Conservation (phyloP, 2,329 filamentous ascomycete genomes). For the Penicillium palitans region DNA sequence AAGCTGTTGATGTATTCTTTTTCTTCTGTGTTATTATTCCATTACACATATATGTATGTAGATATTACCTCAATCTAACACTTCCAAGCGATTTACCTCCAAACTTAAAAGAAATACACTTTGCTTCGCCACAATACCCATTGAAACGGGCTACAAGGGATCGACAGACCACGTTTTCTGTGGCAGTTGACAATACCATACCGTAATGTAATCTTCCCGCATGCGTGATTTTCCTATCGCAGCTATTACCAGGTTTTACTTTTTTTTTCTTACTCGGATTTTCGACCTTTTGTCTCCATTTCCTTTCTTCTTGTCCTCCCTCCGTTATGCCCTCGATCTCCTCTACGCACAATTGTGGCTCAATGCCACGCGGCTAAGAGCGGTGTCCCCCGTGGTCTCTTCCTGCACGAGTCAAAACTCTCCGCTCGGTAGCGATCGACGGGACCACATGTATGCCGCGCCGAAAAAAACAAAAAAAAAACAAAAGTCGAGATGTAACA, state of each 20-base stretch:
- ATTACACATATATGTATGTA: no score
- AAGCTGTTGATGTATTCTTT: neutral
- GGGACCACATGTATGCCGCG: conserved; percentile 22
- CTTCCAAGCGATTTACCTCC: neutral
- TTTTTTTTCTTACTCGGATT: neutral
- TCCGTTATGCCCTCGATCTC: conserved; percentile 6
- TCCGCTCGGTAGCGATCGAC: conserved; percentile 21
- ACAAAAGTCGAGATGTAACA: neutral
- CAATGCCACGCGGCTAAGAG: conserved; percentile 24
- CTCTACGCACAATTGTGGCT: conserved; percentile 8
- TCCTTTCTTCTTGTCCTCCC: neutral
- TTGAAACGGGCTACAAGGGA: neutral
- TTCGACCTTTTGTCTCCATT: neutral
- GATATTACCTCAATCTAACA: neutral
- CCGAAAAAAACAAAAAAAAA: neutral
- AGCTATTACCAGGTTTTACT: neutral
- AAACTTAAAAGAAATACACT: neutral
- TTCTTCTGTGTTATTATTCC: no score
- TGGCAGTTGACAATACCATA: conserved; percentile 20
- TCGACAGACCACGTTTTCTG: conserved; percentile 17
- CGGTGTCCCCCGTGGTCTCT: conserved; percentile 11
- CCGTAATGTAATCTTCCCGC: conserved; percentile 12
- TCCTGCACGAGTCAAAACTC: conserved; percentile 15
- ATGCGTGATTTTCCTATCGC: conserved; percentile 13
- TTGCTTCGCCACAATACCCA: conserved; percentile 6